Base-by-base conservation (phyloP, 164 flowering plant species). In the Sedum album region DNA sequence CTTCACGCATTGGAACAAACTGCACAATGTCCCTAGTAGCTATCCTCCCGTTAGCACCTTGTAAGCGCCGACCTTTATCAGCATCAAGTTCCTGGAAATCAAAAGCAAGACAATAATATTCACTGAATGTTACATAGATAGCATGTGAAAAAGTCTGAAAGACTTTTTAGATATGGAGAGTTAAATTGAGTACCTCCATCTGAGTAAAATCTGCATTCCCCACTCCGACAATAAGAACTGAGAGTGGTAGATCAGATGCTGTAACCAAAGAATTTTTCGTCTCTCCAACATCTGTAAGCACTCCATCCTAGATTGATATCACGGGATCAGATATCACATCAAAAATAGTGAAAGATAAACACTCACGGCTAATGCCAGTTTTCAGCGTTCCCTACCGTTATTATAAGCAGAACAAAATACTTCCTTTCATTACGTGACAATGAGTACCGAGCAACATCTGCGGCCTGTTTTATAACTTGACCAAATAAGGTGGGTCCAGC, bases 401-500 rank as follows among this genome's bases (percentile, higher is more conserved):
- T 83, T 65, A 94, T 91, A 39, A 94, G 84, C 83, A 94, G 76
- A 31, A 94, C 82, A 71, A 79, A 88, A 68, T 94, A 94, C 76
- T 87, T 94, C 76, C 62, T 76, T 21, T 66, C 75, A 44, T 71
- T 66, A 70, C 31, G 13, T 14, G 85, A 76, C 57, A 86, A 70
- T 4, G 97, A 81, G 38, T 78, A 76, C 41, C 79, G 78, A 64
- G 95, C 88, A 68, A 86, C 82, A 75, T 84, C 80, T 17, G 99
- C 90, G 73, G 97, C 99, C 61, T 53, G 82, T 72, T 84, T 82
- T 68, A 94, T 82, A 57, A 94, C 89, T 63, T 70, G 90, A 42
- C 99, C 90, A 69, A 91, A 94, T 39, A 94, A 76, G 60, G 99
- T 94, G 3, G 97, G 99, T 65, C 99, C 97, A 5, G 96, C 79